phyloP scores from a whole-genome alignment of 169 alveolate species.

The Perkinsus marinus region DNA sequence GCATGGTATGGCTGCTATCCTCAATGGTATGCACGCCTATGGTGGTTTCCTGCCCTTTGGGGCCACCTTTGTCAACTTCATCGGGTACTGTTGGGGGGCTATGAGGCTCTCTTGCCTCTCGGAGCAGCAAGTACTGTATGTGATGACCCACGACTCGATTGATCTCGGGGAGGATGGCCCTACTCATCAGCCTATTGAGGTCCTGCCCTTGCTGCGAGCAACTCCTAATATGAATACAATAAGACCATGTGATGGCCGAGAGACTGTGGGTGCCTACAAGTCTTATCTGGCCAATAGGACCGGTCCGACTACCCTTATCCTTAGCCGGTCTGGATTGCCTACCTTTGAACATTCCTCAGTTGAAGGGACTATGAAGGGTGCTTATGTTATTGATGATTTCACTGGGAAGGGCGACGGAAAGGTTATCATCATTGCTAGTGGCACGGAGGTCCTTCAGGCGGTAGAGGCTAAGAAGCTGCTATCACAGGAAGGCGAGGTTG shows the following conservation, averaged over 20 bases:
- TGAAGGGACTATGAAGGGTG: slow-evolving; percentile 28
- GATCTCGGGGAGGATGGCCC: slow-evolving; percentile 50
- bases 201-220: slow-evolving; percentile 16
- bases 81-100: slow-evolving; percentile 27
- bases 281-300: slow-evolving; percentile 11
- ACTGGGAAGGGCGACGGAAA: background rate
- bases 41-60: slow-evolving; percentile 40
- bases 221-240: slow-evolving; percentile 29
- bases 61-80: slow-evolving; percentile 33
- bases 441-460: slow-evolving; percentile 7
- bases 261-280: slow-evolving; percentile 27
- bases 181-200: slow-evolving; percentile 43
- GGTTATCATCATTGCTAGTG: slow-evolving; percentile 19
- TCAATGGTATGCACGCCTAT: slow-evolving; percentile 36
- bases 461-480: slow-evolving; percentile 35
- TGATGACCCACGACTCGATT: slow-evolving; percentile 44
- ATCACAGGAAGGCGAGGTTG: slow-evolving; percentile 13
- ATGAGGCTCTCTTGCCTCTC: slow-evolving; percentile 28
- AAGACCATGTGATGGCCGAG: slow-evolving; percentile 36
- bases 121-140: slow-evolving; percentile 28
- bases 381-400: slow-evolving; percentile 28
- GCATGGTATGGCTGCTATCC: slow-evolving; percentile 42
- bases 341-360: slow-evolving; percentile 18
- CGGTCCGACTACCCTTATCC: slow-evolving; percentile 20
- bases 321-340: slow-evolving; percentile 31